Conservation (phyloP, 306 rosid species). For the Potentilla sterilis region DNA sequence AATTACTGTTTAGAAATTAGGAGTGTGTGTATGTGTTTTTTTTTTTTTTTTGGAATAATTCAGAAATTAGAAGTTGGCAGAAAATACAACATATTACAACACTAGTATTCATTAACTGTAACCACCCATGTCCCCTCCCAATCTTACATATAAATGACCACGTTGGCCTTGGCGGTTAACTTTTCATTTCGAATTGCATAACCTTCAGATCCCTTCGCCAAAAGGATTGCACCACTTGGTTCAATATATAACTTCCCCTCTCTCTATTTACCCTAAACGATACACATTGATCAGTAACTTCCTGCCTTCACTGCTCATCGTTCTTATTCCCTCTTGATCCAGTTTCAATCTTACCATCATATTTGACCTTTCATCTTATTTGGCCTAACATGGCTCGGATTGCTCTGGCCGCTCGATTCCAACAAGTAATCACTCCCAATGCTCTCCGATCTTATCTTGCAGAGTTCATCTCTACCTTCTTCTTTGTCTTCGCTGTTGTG, state of each 20-base stretch:
- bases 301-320: neutral
- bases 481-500: conserved; percentile 60
- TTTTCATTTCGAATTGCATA: neutral
- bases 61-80: too few relatives aligned
- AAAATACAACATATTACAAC: too few relatives aligned
- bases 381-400: conserved; percentile 47
- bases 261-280: neutral
- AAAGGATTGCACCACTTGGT: conserved; percentile 4
- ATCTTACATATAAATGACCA: neutral
- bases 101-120: neutral
- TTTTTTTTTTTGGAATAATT: too few relatives aligned
- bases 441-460: conserved; percentile 78
- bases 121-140: conserved; percentile 1
- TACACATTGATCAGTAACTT: neutral
- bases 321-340: neutral
- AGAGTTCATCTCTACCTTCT: conserved; percentile 86
- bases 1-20: too few relatives aligned
- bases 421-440: conserved; percentile 48
- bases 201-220: conserved; percentile 9
- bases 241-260: neutral
- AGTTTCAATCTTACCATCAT: too few relatives aligned
- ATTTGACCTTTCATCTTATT: neutral
- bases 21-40: too few relatives aligned
- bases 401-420: conserved; percentile 43
- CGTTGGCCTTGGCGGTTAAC: conserved; percentile 13